Evolutionary conservation across 108 stramenopile species (phyloP).

Genomic region (Parmales sp.): DNA sequence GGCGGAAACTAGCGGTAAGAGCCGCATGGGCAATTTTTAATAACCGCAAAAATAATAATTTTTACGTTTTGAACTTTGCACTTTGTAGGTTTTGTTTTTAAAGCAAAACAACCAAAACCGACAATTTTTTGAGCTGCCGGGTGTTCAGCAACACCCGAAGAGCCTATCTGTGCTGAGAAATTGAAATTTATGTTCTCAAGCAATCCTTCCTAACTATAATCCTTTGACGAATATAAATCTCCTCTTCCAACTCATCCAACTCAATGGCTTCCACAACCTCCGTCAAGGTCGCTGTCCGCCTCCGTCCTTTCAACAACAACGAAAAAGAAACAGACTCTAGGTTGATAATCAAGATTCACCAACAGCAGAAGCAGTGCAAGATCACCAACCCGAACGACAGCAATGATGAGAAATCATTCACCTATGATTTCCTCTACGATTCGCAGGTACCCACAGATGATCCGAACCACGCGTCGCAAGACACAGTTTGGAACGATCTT

Average conservation of each 20-base stretch:
- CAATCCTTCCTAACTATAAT: neutral
- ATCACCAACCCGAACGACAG: neutral
- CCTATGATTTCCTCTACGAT: constrained; percentile 6
- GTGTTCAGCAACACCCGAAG: no score
- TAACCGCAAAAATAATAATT: no score
- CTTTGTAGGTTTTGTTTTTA: no score
- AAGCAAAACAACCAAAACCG: no score
- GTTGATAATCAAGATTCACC: neutral
- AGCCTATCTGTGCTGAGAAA: no score
- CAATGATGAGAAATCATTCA: neutral
- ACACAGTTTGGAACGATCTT: neutral
- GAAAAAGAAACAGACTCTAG: neutral
- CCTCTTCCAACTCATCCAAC: neutral
- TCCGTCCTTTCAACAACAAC: constrained; percentile 5
- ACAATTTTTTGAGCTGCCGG: no score
- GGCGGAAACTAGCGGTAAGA: no score
- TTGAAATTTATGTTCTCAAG: no score
- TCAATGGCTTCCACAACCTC: neutral
- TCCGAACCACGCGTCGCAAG: neutral
- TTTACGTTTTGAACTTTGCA: no score
- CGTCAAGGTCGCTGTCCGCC: neutral
- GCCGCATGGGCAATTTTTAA: no score
- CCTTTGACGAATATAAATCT: neutral
- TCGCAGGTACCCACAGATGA: neutral
- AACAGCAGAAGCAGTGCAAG: neutral